Evolutionary conservation across 2,329 filamentous ascomycete species (phyloP), one percentile per base, ranked within the genome.

Genomic region (Aspergillus sp.): DNA sequence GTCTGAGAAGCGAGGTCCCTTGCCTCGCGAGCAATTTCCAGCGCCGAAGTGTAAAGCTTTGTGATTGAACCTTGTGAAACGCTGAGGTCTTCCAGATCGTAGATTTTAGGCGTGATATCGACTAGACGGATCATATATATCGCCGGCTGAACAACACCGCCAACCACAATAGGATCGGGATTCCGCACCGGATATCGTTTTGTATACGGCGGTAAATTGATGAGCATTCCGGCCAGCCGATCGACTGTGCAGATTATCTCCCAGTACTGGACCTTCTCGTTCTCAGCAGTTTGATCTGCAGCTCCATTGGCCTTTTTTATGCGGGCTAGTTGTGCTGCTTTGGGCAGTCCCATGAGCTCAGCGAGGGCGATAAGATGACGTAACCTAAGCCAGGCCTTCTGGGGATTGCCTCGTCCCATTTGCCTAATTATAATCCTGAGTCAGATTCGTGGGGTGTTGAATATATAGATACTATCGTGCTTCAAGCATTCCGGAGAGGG

Each of bases 311-410:
- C 4, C 15, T 45, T 59, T 19, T 54, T 61, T 12, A 46, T 6
- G 0, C 33, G 57, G 7, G 48, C 34, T 5, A 53, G n/a, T 22
- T 58, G 55, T 19, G 9, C 55, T 4, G 55, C 24, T n/a, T 57
- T 63, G 12, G 73, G 72, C 4, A 77, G 59, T 2, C 74, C 75
- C 46, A 75, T 72, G 2, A 77, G 60, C 60, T 77, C 73, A 44
- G 73, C 73, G 22, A 77, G 62, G 3, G 74, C 70, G 24, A 75
- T 70, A 19, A 70, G 63, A 41, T 73, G 69, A n/a, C 75, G 74
- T 17, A 77, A 54, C 20, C 64, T 65, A 20, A 77, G 60, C 74
- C 74, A 77, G 22, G 69, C 64, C 24, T 70, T 72, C 45, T 70
- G 67, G 19, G 76, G 66, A 33, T 70, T 71, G 3, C 72, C 73